Evolutionary conservation across 305 asterid species (phyloP).

Genomic region (Rubia tinctorum): DNA sequence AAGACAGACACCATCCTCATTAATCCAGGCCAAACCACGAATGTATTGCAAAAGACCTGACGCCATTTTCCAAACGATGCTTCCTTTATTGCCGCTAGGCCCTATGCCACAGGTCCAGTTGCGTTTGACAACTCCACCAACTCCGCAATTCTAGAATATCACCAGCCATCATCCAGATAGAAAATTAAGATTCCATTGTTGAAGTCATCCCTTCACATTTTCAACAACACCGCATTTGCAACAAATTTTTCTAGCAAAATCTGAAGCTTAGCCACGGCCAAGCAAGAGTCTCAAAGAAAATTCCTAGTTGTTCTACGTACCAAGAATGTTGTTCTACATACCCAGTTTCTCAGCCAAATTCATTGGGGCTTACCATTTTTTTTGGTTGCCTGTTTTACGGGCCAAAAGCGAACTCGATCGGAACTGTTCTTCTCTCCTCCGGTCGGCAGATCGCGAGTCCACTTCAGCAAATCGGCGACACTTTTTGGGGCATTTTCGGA

Average conservation of each 20-base stretch:
- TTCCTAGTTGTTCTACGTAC: too few species aligned
- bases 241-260: constrained; percentile 35
- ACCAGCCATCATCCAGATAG: constrained; percentile 6
- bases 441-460: too few species aligned
- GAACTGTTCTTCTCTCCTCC: too few species aligned
- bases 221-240: constrained; percentile 51
- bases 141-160: constrained; percentile 31
- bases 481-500: too few species aligned
- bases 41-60: constrained; percentile 44
- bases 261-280: too few species aligned
- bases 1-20: constrained; percentile 35
- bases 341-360: too few species aligned
- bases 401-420: too few species aligned
- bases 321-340: too few species aligned
- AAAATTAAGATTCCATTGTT: constrained; percentile 32
- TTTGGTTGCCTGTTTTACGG: too few species aligned
- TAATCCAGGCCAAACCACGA: constrained; percentile 66
- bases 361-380: too few species aligned
- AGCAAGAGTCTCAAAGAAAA: too few species aligned
- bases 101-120: constrained; percentile 33
- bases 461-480: too few species aligned
- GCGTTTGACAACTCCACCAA: constrained; percentile 33
- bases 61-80: constrained; percentile 27
- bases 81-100: constrained; percentile 30
- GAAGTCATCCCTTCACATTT: constrained; percentile 39